Percentiles rank a stretch among this genome's conserved stretches.
phyloP scores from a whole-genome alignment of 1,284 basidiomycete genomes.

The Coriolopsis trogii region DNA sequence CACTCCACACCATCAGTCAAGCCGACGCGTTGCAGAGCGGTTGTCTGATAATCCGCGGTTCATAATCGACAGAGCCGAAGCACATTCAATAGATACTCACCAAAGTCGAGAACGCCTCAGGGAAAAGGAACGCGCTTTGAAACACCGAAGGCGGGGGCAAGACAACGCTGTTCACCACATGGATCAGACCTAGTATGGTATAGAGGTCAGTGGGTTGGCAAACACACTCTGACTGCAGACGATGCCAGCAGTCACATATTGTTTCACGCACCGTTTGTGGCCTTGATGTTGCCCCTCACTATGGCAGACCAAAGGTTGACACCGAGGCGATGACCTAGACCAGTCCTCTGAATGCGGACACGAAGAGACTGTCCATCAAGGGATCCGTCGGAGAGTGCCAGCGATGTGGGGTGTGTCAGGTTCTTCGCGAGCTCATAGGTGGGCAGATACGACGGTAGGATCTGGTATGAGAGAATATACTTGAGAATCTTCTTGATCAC shows the following conservation, averaged over 20 bases:
- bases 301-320: conserved; percentile 64
- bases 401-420: conserved; percentile 59
- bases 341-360: conserved; percentile 45
- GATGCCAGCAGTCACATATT: background rate
- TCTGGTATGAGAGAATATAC: conserved; percentile 65
- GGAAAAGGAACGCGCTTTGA: conserved; percentile 57
- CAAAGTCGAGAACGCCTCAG: conserved; percentile 57
- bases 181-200: conserved; percentile 48
- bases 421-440: conserved; percentile 53
- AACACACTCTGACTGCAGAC: background rate
- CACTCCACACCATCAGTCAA: conserved; percentile 52
- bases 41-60: conserved; percentile 43
- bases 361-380: conserved; percentile 58
- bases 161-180: conserved; percentile 62
- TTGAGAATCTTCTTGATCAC: conserved; percentile 56
- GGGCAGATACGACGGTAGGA: conserved; percentile 50
- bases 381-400: conserved; percentile 53
- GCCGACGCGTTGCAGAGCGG: conserved; percentile 58
- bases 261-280: conserved; percentile 54
- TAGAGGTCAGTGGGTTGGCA: background rate
- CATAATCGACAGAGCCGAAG: background rate
- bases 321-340: conserved; percentile 36
- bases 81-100: conserved; percentile 35
- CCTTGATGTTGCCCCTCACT: conserved; percentile 42
- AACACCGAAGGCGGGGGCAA: conserved; percentile 66